A percentile compares a stretch with the other conserved stretches of the same genome.
Conservation (phyloP, 495 filamentous ascomycete species). For the Cenococcum geophilum region DNA sequence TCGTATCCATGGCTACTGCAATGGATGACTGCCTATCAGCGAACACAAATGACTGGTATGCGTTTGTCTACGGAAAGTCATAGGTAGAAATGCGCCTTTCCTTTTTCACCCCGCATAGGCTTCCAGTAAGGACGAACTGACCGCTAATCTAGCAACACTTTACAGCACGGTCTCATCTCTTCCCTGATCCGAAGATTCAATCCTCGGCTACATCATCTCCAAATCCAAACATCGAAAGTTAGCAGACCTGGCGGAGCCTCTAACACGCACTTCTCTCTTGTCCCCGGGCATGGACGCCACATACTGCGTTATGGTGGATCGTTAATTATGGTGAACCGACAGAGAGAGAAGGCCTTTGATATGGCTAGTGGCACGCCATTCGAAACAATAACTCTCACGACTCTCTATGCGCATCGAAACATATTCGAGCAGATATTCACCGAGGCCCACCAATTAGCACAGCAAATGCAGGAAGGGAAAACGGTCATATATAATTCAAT, state of each 20-base stretch:
- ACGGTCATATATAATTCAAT: slow-evolving; percentile 83
- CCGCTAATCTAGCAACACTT: slow-evolving; percentile 14
- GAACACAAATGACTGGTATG: slow-evolving; percentile 46
- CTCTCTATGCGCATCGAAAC: slow-evolving; percentile 78
- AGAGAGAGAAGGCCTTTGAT: slow-evolving; percentile 69
- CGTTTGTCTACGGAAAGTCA: slow-evolving; percentile 6
- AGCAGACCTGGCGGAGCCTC: slow-evolving; percentile 57
- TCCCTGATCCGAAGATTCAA: slow-evolving; percentile 53
- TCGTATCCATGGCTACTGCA: slow-evolving; percentile 90
- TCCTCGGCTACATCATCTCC: slow-evolving; percentile 60
- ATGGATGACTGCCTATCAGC: slow-evolving; percentile 84
- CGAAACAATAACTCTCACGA: slow-evolving; percentile 89
- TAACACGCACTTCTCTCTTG: slow-evolving; percentile 74
- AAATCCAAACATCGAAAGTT: slow-evolving; percentile 59
- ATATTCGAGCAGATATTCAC: slow-evolving; percentile 80
- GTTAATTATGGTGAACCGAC: slow-evolving; percentile 76
- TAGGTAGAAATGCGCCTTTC: slow-evolving; percentile 1
- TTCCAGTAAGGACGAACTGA: slow-evolving; percentile 31
- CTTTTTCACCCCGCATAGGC: not conserved
- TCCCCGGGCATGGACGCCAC: slow-evolving; percentile 84
- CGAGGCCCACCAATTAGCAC: slow-evolving; percentile 74
- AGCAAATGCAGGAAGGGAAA: slow-evolving; percentile 78
- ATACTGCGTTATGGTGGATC: slow-evolving; percentile 78
- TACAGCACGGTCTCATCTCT: slow-evolving; percentile 45
- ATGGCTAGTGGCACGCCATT: slow-evolving; percentile 78